These are phyloP conservation scores for Alternaria arborescens DNA, from an alignment of 2,329 filamentous ascomycete species.

Conservation along the genomic window DNA sequence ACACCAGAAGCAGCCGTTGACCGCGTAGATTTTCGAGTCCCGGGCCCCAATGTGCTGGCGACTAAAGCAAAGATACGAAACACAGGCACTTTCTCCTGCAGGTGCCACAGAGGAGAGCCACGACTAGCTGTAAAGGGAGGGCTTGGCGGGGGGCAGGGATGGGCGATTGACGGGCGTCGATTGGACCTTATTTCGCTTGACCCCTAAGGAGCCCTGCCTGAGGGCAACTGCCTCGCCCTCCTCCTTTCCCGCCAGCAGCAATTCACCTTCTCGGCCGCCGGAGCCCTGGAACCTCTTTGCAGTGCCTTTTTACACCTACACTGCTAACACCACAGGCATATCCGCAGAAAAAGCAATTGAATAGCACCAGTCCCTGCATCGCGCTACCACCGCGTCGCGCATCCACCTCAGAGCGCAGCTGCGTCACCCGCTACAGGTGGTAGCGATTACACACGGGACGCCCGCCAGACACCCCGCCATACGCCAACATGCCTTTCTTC, in stretches of 20 bases:
- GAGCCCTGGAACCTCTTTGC: constrained; percentile 1
- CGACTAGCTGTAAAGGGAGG: constrained; percentile 8
- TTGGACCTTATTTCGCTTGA: constrained; percentile 32
- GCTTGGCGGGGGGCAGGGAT: constrained; percentile 16
- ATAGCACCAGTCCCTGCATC: constrained; percentile 27
- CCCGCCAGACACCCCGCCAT: constrained; percentile 29
- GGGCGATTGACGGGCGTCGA: constrained; percentile 16
- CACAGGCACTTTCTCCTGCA: constrained; percentile 8
- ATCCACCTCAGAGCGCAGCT: constrained; percentile 16
- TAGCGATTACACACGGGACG: constrained; percentile 29
- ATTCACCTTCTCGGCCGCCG: background rate
- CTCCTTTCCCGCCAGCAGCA: constrained; percentile 30
- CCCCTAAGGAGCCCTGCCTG: constrained; percentile 24
- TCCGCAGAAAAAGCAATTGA: constrained; percentile 21
- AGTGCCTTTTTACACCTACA: background rate
- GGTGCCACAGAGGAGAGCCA: constrained; percentile 1
- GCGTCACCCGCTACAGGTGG: constrained; percentile 18
- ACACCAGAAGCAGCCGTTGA: constrained; percentile 1
- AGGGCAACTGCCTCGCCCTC: constrained; percentile 21
- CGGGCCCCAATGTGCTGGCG: constrained; percentile 21
- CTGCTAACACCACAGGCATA: constrained; percentile 11
- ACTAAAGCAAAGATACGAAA: constrained; percentile 22
- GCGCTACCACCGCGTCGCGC: constrained; percentile 24
- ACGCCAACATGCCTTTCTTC: constrained; percentile 48
- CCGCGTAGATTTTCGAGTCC: constrained; percentile 16